Evolutionary conservation across 2,329 filamentous ascomycete species (phyloP), one percentile per base, ranked within the genome.

Genomic region (Bimuria novae-zelandiae): DNA sequence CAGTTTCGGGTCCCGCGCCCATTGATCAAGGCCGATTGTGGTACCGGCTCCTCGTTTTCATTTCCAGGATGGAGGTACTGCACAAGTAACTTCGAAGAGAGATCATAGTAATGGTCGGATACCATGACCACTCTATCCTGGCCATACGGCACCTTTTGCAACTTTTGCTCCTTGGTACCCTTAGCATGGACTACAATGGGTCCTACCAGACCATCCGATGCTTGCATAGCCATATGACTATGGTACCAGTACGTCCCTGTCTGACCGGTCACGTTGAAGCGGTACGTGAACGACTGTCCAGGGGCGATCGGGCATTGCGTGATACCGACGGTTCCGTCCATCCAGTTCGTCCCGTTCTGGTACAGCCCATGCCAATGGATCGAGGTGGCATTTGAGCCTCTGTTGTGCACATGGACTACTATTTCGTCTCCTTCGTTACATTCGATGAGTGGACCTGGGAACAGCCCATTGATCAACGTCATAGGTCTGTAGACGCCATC

Each of bases 21-120:
- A 41, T 78, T 78, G 52, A 79, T 75, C 23, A 78, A 59, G 3
- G 71, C 76, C 16, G 74, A 69, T 42, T 82, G 64, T 0, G 76
- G 76, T 1, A 78, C 80, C 0, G 86, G 86, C 63, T 89, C 86
- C 0, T 82, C 79, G 36, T 78, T 79, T 30, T 78, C 76, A 62
- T 78, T 68, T 12, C 75, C 75, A 0, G 76, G 75, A 10, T 69
- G 73, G 2, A 88, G 77, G 54, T 86, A 85, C 16, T 80, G 74
- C 65, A 80, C 78, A 3, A 85, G 65, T 0, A 84, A 70, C 1
- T 67, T 65, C 6, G 75, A 73, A 8, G 76, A 77, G 1, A 74
- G 66, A 45, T 87, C 82, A 60, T 89, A 85, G 57, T 90, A 89
- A 68, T 88, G 84, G 59, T 90, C 87, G 22, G 84, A 84, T 4